Conservation (phyloP, 73 alveolate genomes). For the Tetrahymena elliotti region DNA sequence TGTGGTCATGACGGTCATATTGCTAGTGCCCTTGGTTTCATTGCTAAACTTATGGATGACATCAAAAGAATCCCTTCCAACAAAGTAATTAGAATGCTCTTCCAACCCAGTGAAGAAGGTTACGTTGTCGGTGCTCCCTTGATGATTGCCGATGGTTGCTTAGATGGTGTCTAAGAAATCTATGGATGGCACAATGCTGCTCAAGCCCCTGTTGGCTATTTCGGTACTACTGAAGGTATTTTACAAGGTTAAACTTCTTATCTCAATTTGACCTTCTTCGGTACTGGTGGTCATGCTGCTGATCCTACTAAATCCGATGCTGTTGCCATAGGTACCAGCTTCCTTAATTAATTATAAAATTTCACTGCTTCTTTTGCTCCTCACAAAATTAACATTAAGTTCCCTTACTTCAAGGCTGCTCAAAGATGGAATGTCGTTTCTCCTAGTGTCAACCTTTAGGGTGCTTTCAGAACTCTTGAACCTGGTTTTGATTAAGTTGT, state of each 20-base stretch:
- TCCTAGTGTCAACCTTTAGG: not conserved
- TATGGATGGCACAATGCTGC: constrained; percentile 62
- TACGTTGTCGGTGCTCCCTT: constrained; percentile 52
- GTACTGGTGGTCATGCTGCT: constrained; percentile 5
- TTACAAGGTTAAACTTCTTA: not conserved
- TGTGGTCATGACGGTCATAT: constrained; percentile 82
- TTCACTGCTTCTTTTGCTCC: not conserved
- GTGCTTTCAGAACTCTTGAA: not conserved
- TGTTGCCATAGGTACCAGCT: not conserved
- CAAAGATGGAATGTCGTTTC: constrained; percentile 8
- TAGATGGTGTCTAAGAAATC: constrained; percentile 59
- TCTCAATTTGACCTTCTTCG: not conserved
- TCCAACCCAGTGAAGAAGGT: constrained; percentile 73
- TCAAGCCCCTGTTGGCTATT: not conserved
- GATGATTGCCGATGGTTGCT: constrained; percentile 58
- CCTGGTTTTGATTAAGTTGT: not conserved
- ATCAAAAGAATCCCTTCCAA: constrained; percentile 39
- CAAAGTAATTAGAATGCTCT: constrained; percentile 36
- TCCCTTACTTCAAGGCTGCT: constrained; percentile 6
- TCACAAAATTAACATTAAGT: not conserved
- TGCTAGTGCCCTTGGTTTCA: constrained; percentile 43
- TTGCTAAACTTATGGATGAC: constrained; percentile 4
- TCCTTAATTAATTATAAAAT: not conserved
- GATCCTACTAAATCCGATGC: not conserved
- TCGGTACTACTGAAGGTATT: not conserved